Evolutionary conservation across 768 basidiomycete genomes (phyloP).

Genomic region (Pisolithus marmoratus): DNA sequence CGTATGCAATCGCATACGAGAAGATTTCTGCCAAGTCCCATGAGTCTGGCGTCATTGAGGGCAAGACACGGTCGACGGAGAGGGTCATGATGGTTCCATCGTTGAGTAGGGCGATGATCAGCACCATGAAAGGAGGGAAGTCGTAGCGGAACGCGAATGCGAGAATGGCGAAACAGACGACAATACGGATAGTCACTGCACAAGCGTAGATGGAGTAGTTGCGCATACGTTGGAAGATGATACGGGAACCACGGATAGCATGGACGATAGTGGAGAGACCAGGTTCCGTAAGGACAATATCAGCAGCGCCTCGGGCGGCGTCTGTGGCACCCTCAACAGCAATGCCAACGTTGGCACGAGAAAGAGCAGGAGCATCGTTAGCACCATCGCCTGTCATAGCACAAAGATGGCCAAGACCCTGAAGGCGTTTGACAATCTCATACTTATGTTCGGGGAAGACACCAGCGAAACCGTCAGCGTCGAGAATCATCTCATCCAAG

Average conservation of each 20-base stretch:
- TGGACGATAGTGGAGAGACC: slow-evolving; percentile 99
- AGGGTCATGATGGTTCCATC: slow-evolving; percentile 99
- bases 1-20: slow-evolving; percentile 92
- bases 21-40: slow-evolving; percentile 98
- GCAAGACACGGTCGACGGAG: slow-evolving; percentile 91
- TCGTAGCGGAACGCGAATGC: slow-evolving; percentile 96
- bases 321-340: slow-evolving; percentile 99
- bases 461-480: slow-evolving; percentile 98
- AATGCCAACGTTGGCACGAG: slow-evolving; percentile 98
- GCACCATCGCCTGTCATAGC: slow-evolving; percentile 99
- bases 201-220: slow-evolving; percentile 98
- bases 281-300: slow-evolving; percentile 96
- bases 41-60: slow-evolving; percentile 86
- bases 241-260: slow-evolving; percentile 95
- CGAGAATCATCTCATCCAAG: slow-evolving; percentile 98
- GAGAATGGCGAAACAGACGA: slow-evolving; percentile 93
- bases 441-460: slow-evolving; percentile 99
- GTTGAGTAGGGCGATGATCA: slow-evolving; percentile 94
- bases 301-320: slow-evolving; percentile 96
- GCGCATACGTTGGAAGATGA: slow-evolving; percentile 99
- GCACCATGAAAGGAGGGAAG: slow-evolving; percentile 99
- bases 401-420: slow-evolving; percentile 91
- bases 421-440: slow-evolving; percentile 98
- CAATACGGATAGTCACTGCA: slow-evolving; percentile 97
- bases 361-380: slow-evolving; percentile 96